phyloP scores from a whole-genome alignment of 1,284 basidiomycete species.

The Grifola frondosa region DNA sequence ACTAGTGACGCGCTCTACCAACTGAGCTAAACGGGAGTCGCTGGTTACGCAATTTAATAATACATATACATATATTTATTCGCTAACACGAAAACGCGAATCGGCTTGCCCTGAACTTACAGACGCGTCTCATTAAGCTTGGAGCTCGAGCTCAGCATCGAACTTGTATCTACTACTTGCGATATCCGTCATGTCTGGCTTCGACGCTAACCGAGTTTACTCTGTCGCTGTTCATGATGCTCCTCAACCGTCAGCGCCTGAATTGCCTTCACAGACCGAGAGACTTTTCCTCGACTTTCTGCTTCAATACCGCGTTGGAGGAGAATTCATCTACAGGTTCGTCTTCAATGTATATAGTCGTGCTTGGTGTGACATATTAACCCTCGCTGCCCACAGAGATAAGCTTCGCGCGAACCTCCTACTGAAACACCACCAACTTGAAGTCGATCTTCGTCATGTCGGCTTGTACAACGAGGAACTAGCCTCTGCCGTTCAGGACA shows the following conservation, averaged over 20 bases:
- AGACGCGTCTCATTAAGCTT: constrained; percentile 15
- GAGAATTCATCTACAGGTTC: constrained; percentile 87
- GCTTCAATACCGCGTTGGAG: constrained; percentile 82
- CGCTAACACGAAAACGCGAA: constrained; percentile 23
- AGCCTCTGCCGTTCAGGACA: constrained; percentile 87
- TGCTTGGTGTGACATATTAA: too few relatives aligned
- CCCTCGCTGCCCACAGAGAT: constrained; percentile 56
- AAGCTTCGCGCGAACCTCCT: constrained; percentile 88
- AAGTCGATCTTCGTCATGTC: constrained; percentile 91
- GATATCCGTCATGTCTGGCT: constrained; percentile 51
- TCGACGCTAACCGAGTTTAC: constrained; percentile 78
- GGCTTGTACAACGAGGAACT: constrained; percentile 92
- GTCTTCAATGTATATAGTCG: constrained; percentile 6
- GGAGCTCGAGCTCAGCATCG: constrained; percentile 6
- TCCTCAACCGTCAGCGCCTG: constrained; percentile 51
- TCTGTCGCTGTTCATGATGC: constrained; percentile 72
- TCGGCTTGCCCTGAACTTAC: constrained; percentile 32
- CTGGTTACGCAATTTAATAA: background rate
- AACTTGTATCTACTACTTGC: constrained; percentile 3
- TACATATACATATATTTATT: background rate
- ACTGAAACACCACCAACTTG: constrained; percentile 88
- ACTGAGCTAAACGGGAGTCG: constrained; percentile 45
- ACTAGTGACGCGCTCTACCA: constrained; percentile 61
- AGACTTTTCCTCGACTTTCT: constrained; percentile 83
- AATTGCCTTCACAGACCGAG: constrained; percentile 79